Evolutionary conservation across 768 basidiomycete species (phyloP), one percentile per base, ranked within the genome.

Genomic region (Lepiota brunneoincarnata): DNA sequence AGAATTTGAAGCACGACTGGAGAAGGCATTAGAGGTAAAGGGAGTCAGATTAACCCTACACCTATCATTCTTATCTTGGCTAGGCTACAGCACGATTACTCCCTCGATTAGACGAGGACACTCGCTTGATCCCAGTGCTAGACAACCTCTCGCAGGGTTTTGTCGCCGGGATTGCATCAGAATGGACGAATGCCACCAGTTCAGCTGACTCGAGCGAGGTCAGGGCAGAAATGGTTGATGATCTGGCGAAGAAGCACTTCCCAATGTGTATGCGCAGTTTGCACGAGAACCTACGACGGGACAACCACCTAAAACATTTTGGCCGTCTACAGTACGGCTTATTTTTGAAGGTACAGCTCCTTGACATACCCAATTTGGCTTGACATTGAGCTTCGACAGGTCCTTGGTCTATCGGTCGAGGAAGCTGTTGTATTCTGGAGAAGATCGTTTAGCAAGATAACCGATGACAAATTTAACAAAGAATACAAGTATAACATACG

Each of bases 401-500:
- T 91, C 1, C 75, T 98, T 53, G 97, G 97, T 6, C 71, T 99
- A 54, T 87, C 95, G 0, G 83, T 99, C 34, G 96, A 99, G 14
- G 97, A 99, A 70, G 94, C 97, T 1, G 67, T 98, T 43, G 72
- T 80, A 9, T 99, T 97, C 70, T 99, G 97, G 97, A 77, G 92
- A 50, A 90, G 86, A 65, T 86, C 90, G 21, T 97, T 96, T 67
- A 83, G 75, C 58, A 75, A 72, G 23, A 83, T 92, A 51, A 84
- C 87, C 9, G 96, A 98, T 55, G 93, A 98, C 72, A 88, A 93
- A 67, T 99, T 98, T 72, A 96, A 95, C 75, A 99, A 98, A 67
- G 91, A 97, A 66, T 87, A 98, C 78, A 87, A 84, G 62, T 99
- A 99, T 69, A 99, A 98, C 60, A 94, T 99, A 62, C 86, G 96